Percentiles rank a stretch among this genome's conserved stretches.
Evolutionary conservation across 306 rosid genomes (phyloP).

Genomic region (Boehmeria nivea): DNA sequence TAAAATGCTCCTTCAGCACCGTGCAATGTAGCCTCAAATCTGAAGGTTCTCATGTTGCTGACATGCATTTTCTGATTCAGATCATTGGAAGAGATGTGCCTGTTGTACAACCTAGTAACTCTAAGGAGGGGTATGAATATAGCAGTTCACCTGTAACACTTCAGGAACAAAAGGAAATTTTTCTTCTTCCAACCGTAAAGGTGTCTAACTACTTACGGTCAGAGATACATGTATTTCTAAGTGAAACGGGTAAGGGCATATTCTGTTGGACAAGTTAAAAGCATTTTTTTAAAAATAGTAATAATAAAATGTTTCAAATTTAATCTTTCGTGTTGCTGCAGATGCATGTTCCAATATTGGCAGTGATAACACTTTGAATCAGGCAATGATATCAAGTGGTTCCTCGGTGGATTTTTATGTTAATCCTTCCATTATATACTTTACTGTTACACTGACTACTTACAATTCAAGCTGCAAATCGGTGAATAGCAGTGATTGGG

Average conservation of each 20-base stretch:
- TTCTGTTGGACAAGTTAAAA: slow-evolving; percentile 14
- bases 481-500: slow-evolving; percentile 68
- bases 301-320: neutral
- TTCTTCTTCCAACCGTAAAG: slow-evolving; percentile 83
- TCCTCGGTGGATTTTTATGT: slow-evolving; percentile 69
- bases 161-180: slow-evolving; percentile 78
- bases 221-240: slow-evolving; percentile 63
- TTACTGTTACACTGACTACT: slow-evolving; percentile 55
- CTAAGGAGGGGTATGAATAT: slow-evolving; percentile 23
- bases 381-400: slow-evolving; percentile 55
- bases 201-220: slow-evolving; percentile 72
- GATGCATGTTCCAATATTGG: slow-evolving; percentile 41
- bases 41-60: slow-evolving; percentile 38
- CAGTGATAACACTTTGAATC: slow-evolving; percentile 45
- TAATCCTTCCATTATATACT: slow-evolving; percentile 65
- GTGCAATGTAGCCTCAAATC: slow-evolving; percentile 53
- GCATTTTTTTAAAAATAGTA: slow-evolving; percentile 4
- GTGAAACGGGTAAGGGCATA: slow-evolving; percentile 66
- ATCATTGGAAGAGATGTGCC: slow-evolving; percentile 67
- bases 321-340: slow-evolving; percentile 31
- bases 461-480: slow-evolving; percentile 57
- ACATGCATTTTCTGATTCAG: slow-evolving; percentile 81
- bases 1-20: slow-evolving; percentile 66
- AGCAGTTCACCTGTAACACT: slow-evolving; percentile 51
- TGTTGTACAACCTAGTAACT: slow-evolving; percentile 43